Evolutionary conservation across 768 basidiomycete genomes (phyloP), one percentile per base, ranked within the genome.

Genomic region (Calocybe indica): DNA sequence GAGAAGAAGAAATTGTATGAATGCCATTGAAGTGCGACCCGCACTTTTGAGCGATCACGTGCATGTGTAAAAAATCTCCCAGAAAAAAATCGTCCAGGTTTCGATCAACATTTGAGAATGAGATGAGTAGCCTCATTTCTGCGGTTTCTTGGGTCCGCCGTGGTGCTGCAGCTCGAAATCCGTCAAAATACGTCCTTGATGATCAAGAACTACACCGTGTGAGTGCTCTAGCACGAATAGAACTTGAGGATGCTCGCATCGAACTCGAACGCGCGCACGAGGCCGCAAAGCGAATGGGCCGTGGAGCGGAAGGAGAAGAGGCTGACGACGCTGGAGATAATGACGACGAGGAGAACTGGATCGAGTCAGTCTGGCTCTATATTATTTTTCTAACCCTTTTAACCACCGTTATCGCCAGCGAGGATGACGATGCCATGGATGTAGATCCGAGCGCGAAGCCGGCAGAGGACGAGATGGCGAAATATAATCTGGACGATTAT

Each of bases 401-500:
- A 51, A 51, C 50, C 50, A 51, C 54, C 53, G 50, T 49, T 57
- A 57, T 47, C 38, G 51, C 43, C 51, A 62, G 67, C 60, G 68
- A 68, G 59, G 70, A 65, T 37, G 64, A 64, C 36, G 76, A 80
- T 53, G 70, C 77, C 43, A 89, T 88, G 84, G 81, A 80, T 42
- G 75, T 80, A 52, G 80, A 80, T 60, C 55, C 64, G 59, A 62
- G 56, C 13, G 55, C 58, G 6, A 70, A 64, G 55, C 49, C 55
- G 48, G 70, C 70, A 47, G 60, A 61, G 5, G 83, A 88, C 48
- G 91, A 91, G 65, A 69, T 99, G 13, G 78, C 86, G 1, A 72
- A 91, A 53, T 99, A 97, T 63, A 85, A 94, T 48, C 68, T 98
- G 50, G 94, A 97, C 58, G 79, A 85, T 9, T 99, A 98, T 58